Evolutionary conservation across 352 stramenopile species (phyloP), one percentile per base, ranked within the genome.

Genomic region (Phytophthora europaea): DNA sequence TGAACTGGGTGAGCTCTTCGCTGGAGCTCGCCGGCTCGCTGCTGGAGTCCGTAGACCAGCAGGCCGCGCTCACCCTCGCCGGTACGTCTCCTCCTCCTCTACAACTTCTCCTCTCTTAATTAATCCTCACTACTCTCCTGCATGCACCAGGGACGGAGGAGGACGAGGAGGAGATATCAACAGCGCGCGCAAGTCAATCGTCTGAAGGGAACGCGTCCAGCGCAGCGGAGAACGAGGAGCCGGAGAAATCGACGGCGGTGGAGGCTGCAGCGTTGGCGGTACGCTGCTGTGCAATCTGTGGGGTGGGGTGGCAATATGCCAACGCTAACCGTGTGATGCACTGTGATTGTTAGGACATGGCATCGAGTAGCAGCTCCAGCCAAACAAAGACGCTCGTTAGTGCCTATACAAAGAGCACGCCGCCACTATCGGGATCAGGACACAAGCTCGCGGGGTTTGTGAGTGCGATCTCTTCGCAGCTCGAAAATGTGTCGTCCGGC

Each of bases 1-100:
- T 96, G 90, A 93, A 94, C 68, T 96, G 90, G 88, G 85, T 95
- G 34, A 95, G 78, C 78, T 94, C 83, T 61, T 94, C 86, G 69
- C 80, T 96, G 53, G 86, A 96, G 73, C 70, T 94, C 18, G 88
- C 88, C 53, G 90, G 88, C 26, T 92, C 81, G 58, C 75, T 96
- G 65, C 85, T 96, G 54, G 88, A 96, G 76, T 94, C 87, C 5
- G 90, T 96, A 59, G 90, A 96, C 68, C 88, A 96, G 79, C 89
- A 92, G 33, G 90, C 88, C 20, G 88, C 90, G 22, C 74, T 92
- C 51, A 94, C 84, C n/a, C 82, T 96, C 33, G 69, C 79, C 12
- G 80, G 80, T 81, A 59, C 8, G 61, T 66, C 20, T 52, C 15
- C 43, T n/a, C n/a, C 10, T 13, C 8, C n/a, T 31, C n/a, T 31